Evolutionary conservation across 805 yeast species (phyloP), one percentile per base, ranked within the genome.

Genomic region (Suhomyces sp.): DNA sequence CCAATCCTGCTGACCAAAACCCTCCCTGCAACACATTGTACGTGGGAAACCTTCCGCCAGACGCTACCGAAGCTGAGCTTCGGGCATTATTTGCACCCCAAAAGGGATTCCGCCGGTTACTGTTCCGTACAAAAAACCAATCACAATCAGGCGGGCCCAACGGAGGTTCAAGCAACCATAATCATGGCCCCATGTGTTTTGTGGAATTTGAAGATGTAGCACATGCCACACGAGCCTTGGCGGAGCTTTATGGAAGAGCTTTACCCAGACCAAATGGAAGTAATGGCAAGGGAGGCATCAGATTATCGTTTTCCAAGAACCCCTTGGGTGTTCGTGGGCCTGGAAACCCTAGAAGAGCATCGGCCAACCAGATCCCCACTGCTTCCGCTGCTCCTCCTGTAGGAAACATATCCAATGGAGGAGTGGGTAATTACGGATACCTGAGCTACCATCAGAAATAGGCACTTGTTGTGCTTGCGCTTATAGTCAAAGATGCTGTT

Each of bases 171-270:
- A 50, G 54, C 47, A 54, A 50, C 23, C 74, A 71, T 54, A 81
- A 82, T 59, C 96, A 88, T 72, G 98, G 99, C 4, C 99, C 99
- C 51, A 94, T 94, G 98, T 94, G 99, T 71, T 94, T 94, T 78
- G 99, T 94, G 51, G 99, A 94, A 75, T 94, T 94, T 74, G 99
- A 94, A 62, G 97, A 93, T 68, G 96, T 94, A 49, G 86, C 88
- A 3, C 87, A 83, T 70, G 99, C 99, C 1, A 90, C 98, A 1
- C 80, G 90, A 62, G 97, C 98, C 0, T 77, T 94, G 54, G 96
- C 96, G 31, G 97, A 92, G 71, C 76, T 94, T 47, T 94, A 94
- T 66, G 99, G 99, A 13, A 80, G 94, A 57, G 90, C 94, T 9
- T 79, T 94, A 62, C 96, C 96, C 29, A 81, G 97, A 64, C 82